Percentiles rank a stretch among this genome's conserved stretches.
These are phyloP conservation scores for Ophiostoma himal-ulmi DNA, from an alignment of 2,329 filamentous ascomycete genomes.

Conservation along the genomic window DNA sequence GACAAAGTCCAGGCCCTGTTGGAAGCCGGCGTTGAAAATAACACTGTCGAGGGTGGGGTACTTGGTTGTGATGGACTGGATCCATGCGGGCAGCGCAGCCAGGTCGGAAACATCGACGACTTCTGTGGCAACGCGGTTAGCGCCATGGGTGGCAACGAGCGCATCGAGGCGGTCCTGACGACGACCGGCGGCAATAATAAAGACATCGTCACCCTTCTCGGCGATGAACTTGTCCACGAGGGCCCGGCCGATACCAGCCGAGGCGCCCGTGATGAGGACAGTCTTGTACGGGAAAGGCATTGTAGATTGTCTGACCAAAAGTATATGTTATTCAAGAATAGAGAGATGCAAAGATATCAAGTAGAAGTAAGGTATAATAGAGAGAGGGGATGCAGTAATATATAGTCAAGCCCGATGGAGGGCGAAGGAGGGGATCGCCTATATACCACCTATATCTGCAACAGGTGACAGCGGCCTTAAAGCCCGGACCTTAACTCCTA, in stretches of 20 bases:
- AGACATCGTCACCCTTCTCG: conserved; percentile 36
- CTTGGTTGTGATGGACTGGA: conserved; percentile 33
- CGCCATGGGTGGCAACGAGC: conserved; percentile 42
- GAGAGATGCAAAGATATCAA: no score
- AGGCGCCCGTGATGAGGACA: conserved; percentile 50
- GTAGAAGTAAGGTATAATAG: no score
- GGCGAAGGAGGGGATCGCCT: no score
- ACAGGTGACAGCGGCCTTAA: no score
- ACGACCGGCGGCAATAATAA: conserved; percentile 51
- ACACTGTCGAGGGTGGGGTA: conserved; percentile 51
- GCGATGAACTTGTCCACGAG: conserved; percentile 40
- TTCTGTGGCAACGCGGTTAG: conserved; percentile 37
- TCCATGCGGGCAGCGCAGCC: conserved; percentile 39
- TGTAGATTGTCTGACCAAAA: neutral
- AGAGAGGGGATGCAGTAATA: neutral
- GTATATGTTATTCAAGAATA: neutral
- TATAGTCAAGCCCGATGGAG: neutral
- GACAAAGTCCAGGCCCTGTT: conserved; percentile 44
- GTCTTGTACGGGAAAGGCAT: conserved; percentile 47
- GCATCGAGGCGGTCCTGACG: conserved; percentile 44
- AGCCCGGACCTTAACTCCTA: no score
- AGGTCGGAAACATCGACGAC: conserved; percentile 45
- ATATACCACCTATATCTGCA: no score
- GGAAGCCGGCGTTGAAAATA: conserved; percentile 53
- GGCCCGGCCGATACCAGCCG: conserved; percentile 48